phyloP scores from a whole-genome alignment of 495 filamentous ascomycete genomes.

The Letharia columbiana region DNA sequence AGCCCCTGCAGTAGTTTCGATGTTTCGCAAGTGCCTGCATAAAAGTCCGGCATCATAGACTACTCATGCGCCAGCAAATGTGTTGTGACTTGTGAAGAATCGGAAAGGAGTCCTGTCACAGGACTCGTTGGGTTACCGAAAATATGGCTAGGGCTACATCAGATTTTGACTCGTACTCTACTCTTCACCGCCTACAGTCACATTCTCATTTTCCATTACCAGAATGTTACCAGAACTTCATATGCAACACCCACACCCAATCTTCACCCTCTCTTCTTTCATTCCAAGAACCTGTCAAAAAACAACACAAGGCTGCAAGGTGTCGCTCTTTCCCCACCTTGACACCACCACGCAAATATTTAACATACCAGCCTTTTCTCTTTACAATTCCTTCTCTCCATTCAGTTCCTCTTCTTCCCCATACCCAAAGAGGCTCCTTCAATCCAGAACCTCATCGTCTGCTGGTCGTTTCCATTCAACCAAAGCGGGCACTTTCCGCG shows the following conservation, averaged over 20 bases:
- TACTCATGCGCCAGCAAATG: neutral
- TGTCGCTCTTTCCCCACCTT: neutral
- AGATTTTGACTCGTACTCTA: neutral
- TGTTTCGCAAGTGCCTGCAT: neutral
- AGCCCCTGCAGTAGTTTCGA: conserved; percentile 1
- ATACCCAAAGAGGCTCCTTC: neutral
- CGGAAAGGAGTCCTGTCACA: neutral
- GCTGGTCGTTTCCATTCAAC: neutral
- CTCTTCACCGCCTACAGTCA: neutral
- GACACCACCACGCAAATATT: neutral
- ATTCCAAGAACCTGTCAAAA: neutral
- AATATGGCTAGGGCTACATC: neutral
- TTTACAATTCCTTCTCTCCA: neutral
- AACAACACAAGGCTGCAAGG: neutral
- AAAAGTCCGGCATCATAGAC: neutral
- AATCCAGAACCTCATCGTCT: neutral
- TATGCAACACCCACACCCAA: neutral
- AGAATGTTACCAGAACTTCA: neutral
- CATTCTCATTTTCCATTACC: neutral
- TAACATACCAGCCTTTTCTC: neutral
- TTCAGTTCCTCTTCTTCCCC: neutral
- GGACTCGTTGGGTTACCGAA: neutral
- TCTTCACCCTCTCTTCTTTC: neutral
- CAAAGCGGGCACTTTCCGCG: neutral
- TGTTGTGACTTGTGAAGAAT: neutral